Conservation (phyloP, 257 asterid species). For the Solanum etuberosum region DNA sequence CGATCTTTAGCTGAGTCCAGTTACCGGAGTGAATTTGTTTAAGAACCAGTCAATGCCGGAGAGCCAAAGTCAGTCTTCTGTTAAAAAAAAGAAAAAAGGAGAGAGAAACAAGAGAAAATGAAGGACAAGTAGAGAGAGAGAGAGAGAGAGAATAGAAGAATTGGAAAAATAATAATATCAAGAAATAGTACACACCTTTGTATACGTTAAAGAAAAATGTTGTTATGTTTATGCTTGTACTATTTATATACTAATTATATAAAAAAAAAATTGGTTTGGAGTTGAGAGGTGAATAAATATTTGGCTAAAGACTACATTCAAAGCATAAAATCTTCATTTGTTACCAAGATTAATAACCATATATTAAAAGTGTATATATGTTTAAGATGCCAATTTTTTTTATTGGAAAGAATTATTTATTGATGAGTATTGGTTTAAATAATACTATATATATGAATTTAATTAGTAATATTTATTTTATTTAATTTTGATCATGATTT, state of each 20-base stretch:
- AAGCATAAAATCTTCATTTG: constrained; percentile 8
- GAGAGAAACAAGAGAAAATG: constrained; percentile 6
- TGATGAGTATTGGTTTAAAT: neutral
- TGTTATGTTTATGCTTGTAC: constrained; percentile 21
- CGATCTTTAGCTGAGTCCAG: constrained; percentile 38
- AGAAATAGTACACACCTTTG: neutral
- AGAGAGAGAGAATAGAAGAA: neutral
- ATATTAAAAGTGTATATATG: neutral
- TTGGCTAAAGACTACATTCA: constrained; percentile 12
- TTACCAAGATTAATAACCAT: neutral
- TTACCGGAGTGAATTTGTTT: constrained; percentile 20
- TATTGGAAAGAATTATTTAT: neutral
- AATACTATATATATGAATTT: neutral
- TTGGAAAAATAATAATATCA: neutral
- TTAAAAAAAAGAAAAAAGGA: constrained; percentile 17
- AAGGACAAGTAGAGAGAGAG: constrained; percentile 13
- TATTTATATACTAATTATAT: neutral
- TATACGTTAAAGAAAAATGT: constrained; percentile 8
- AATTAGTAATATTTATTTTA: neutral
- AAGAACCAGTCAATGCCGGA: constrained; percentile 57
- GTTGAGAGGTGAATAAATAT: neutral
- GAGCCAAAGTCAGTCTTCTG: constrained; percentile 35
- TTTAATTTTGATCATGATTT: neutral
- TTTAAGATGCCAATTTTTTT: neutral
- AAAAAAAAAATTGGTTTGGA: neutral